A percentile compares a stretch with the other conserved stretches of the same genome.
phyloP scores from a whole-genome alignment of 768 basidiomycete species.

The Kwoniella europaea region DNA sequence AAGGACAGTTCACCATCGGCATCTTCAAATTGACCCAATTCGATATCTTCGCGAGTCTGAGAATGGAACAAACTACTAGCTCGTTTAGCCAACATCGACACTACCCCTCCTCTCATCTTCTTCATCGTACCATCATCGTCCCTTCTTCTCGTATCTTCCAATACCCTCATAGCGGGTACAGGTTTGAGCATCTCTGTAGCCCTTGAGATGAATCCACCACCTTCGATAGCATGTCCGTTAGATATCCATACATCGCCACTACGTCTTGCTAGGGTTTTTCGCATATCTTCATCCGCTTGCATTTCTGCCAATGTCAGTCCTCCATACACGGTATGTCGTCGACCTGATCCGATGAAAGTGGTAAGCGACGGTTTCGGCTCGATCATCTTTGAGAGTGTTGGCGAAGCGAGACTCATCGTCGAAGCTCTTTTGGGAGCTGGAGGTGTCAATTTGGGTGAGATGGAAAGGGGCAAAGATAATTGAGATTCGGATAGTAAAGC shows the following conservation, averaged over 20 bases:
- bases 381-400: conserved; percentile 31
- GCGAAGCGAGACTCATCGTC: conserved; percentile 11
- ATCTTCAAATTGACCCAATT: conserved; percentile 33
- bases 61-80: conserved; percentile 19
- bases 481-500: conserved; percentile 43
- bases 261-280: conserved; percentile 38
- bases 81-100: conserved; percentile 39
- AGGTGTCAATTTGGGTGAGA: conserved; percentile 49
- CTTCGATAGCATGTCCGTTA: conserved; percentile 42
- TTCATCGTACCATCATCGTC: not conserved
- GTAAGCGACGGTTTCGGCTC: conserved; percentile 46
- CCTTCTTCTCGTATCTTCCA: conserved; percentile 19
- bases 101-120: conserved; percentile 34
- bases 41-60: conserved; percentile 13
- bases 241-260: conserved; percentile 50
- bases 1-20: conserved; percentile 4
- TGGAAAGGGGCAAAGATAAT: conserved; percentile 41
- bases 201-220: conserved; percentile 30
- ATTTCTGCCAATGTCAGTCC: conserved; percentile 21
- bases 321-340: conserved; percentile 47
- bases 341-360: conserved; percentile 23
- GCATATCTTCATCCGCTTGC: conserved; percentile 33
- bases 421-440: conserved; percentile 29
- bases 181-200: conserved; percentile 51
- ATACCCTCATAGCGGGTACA: conserved; percentile 43